phyloP scores from a whole-genome alignment of 371 early-diverging fungal genomes.

The Circinella umbellata region DNA sequence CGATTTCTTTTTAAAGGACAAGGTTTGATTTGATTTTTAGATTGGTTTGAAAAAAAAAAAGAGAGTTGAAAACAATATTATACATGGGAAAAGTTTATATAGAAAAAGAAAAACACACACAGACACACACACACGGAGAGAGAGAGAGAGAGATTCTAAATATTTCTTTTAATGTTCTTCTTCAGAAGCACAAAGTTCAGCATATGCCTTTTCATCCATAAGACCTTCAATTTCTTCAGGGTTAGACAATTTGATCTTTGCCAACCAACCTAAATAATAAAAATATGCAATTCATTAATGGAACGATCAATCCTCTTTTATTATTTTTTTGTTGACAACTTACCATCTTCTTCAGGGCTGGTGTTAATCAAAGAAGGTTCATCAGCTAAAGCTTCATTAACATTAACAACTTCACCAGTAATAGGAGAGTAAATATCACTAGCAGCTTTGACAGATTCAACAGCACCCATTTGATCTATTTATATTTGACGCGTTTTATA shows the following conservation, averaged over 20 bases:
- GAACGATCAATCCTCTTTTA: too few relatives aligned
- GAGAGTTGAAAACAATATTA: too few relatives aligned
- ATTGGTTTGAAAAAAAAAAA: too few relatives aligned
- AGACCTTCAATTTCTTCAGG: constrained; percentile 72
- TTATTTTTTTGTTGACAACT: too few relatives aligned
- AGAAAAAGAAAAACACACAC: too few relatives aligned
- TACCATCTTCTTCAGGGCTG: constrained; percentile 79
- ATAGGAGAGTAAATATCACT: constrained; percentile 92
- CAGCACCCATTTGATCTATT: constrained; percentile 78
- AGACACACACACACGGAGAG: too few relatives aligned
- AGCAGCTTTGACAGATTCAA: constrained; percentile 97
- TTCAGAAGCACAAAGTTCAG: constrained; percentile 25
- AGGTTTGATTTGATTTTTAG: too few relatives aligned
- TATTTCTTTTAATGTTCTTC: constrained; percentile 29
- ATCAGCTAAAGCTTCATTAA: constrained; percentile 68
- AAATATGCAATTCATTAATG: too few relatives aligned
- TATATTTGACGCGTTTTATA: not conserved
- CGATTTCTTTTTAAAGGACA: too few relatives aligned
- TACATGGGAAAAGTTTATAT: too few relatives aligned
- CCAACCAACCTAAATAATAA: constrained; percentile 94
- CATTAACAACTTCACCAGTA: constrained; percentile 81
- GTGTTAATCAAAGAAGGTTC: constrained; percentile 83
- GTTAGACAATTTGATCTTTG: constrained; percentile 84
- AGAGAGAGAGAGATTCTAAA: not conserved
- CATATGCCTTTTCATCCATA: constrained; percentile 77